Evolutionary conservation across 2,329 filamentous ascomycete species (phyloP).

Genomic region (Diplodia scrobiculata): DNA sequence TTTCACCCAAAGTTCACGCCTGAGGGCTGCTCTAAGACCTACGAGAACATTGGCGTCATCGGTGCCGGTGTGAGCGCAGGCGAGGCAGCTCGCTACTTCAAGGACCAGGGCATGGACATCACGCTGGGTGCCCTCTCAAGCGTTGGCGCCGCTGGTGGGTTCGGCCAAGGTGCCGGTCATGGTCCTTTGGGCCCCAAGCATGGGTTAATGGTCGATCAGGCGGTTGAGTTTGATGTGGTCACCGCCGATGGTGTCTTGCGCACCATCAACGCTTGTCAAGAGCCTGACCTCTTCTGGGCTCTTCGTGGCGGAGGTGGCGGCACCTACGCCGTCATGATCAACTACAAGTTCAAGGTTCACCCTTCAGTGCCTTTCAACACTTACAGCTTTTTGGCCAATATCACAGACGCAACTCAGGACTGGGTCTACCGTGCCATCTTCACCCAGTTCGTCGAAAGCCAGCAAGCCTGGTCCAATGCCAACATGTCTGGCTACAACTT

Average conservation of each 20-base stretch:
- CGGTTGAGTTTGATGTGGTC: constrained; percentile 44
- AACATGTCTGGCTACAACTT: constrained; percentile 45
- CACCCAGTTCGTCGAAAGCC: constrained; percentile 39
- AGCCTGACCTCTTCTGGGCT: constrained; percentile 44
- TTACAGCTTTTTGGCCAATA: constrained; percentile 42
- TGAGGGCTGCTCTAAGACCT: not conserved
- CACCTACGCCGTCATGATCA: constrained; percentile 39
- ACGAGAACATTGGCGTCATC: constrained; percentile 11
- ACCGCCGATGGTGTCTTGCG: constrained; percentile 44
- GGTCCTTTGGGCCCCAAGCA: constrained; percentile 45
- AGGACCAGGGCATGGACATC: constrained; percentile 14
- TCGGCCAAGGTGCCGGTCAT: constrained; percentile 50
- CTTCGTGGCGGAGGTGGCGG: constrained; percentile 37
- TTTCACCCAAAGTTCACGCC: constrained; percentile 33
- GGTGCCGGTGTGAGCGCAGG: constrained; percentile 12
- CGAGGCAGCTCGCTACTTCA: constrained; percentile 36
- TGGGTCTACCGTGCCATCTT: constrained; percentile 40
- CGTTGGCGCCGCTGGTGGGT: constrained; percentile 49
- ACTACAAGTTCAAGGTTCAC: constrained; percentile 44
- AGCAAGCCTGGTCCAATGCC: constrained; percentile 37
- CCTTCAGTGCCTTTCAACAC: constrained; percentile 41
- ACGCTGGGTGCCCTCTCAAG: constrained; percentile 32
- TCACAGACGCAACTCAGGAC: constrained; percentile 40
- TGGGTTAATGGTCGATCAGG: constrained; percentile 44
- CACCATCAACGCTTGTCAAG: constrained; percentile 39